Evolutionary conservation across 208 protist species (phyloP), one percentile per base, ranked within the genome.

Genomic region (Trypanosoma rangeli): DNA sequence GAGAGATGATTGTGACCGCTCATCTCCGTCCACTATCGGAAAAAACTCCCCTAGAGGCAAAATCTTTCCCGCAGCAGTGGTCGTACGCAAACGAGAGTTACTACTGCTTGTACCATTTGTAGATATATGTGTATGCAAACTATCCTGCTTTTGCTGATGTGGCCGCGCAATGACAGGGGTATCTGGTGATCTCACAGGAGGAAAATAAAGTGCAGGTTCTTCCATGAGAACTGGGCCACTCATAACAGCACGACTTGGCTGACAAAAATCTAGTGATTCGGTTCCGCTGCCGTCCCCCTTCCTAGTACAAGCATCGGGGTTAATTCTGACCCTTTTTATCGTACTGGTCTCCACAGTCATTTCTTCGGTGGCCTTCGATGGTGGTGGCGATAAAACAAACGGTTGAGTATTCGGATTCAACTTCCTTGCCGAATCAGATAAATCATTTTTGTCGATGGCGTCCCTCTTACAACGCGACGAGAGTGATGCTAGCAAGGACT

Each of bases 331-430:
- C n/a, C 4, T 29, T 48, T 44, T 24, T 26, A 24, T 26, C 49
- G n/a, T 24, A n/a, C 49, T 24, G 7, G 2, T 53, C 49, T 53
- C 49, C 49, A 2, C 49, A 18, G 9, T 1, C 7, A 12, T 12
- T 12, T 12, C 24, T 53, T 53, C 49, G 22, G 49, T 53, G n/a
- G 28, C 24, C 54, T 77, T 52, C 62, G 35, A 31, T 59, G 80
- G 16, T 71, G 64, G 76, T 67, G 67, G 55, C 50, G 70, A 71
- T 73, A 62, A 63, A 52, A 72, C 55, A 71, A 64, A 70, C 39
- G 49, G 62, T 42, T 57, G 48, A 55, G 66, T 73, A 66, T 62
- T 60, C 52, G 59, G 75, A 66, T 64, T 79, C 46, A 66, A 37
- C 57, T 56, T 79, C 77, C 52, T 85, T 71, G 55, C 15, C 1